Conservation (phyloP, 2,329 filamentous ascomycete species). For the Sporothrix luriei region DNA sequence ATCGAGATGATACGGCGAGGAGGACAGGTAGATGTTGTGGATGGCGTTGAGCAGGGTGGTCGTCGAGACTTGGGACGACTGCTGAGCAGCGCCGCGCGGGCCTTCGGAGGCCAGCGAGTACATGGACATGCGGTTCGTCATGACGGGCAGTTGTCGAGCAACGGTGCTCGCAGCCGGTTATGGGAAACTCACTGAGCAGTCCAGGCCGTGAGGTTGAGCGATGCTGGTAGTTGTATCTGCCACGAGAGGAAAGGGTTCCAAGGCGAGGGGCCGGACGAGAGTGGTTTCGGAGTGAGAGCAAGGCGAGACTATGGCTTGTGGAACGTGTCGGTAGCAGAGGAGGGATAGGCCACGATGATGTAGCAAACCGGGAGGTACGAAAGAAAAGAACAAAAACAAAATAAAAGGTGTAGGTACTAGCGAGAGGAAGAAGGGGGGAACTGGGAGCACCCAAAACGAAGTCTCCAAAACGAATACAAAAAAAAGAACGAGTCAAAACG, state of each 20-base stretch:
- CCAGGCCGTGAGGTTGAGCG: constrained; percentile 29
- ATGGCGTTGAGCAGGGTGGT: constrained; percentile 90
- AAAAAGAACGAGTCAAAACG: constrained; percentile 41
- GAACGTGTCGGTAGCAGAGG: constrained; percentile 10
- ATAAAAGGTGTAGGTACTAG: constrained; percentile 7
- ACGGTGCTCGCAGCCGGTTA: constrained; percentile 26
- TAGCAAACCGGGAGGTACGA: background rate
- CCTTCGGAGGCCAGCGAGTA: constrained; percentile 68
- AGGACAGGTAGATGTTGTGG: constrained; percentile 83
- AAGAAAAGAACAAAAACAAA: constrained; percentile 7
- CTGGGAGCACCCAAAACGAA: background rate
- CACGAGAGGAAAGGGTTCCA: background rate
- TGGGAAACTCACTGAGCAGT: constrained; percentile 17
- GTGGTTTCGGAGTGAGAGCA: background rate
- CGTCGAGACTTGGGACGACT: constrained; percentile 81
- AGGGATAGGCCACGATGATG: background rate
- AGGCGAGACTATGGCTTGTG: background rate
- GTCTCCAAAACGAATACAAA: background rate
- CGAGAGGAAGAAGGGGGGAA: constrained; percentile 32
- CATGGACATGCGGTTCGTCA: constrained; percentile 68
- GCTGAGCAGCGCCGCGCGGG: constrained; percentile 62
- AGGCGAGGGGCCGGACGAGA: background rate
- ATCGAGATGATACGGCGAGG: constrained; percentile 83
- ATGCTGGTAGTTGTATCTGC: constrained; percentile 19
- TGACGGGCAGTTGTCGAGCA: constrained; percentile 43